phyloP scores from a whole-genome alignment of 2,329 filamentous ascomycete species.

The Periconia sp. region DNA sequence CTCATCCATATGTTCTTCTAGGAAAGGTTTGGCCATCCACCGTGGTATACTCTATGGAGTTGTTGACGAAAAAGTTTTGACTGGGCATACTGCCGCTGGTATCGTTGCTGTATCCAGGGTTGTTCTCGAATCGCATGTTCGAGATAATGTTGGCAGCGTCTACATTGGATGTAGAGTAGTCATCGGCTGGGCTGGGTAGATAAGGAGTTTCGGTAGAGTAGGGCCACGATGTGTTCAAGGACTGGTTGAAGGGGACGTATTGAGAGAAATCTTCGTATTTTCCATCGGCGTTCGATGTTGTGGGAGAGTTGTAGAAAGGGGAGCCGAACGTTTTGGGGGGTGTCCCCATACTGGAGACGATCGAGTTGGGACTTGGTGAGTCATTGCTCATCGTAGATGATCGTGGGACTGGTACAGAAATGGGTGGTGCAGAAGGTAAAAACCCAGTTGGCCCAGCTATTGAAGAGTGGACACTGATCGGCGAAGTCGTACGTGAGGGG shows the following conservation, averaged over 20 bases:
- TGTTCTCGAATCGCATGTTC: conserved; percentile 44
- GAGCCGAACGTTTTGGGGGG: conserved; percentile 25
- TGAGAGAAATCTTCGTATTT: conserved; percentile 27
- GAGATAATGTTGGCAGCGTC: conserved; percentile 50
- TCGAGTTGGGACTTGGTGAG: conserved; percentile 34
- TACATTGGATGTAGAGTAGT: conserved; percentile 40
- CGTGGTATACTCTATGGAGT: conserved; percentile 46
- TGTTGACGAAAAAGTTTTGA: conserved; percentile 48
- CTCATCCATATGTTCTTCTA: conserved; percentile 16
- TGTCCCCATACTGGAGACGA: conserved; percentile 34
- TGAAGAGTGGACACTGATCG: conserved; percentile 8
- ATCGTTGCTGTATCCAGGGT: conserved; percentile 42
- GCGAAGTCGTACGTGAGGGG: conserved; percentile 21
- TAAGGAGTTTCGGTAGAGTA: conserved; percentile 16
- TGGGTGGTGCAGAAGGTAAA: conserved; percentile 20
- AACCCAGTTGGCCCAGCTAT: conserved; percentile 16
- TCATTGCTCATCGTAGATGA: conserved; percentile 26
- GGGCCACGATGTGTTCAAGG: conserved; percentile 21
- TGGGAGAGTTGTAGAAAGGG: conserved; percentile 22
- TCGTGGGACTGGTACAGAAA: conserved; percentile 24
- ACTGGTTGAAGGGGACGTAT: conserved; percentile 26
- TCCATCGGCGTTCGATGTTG: conserved; percentile 22
- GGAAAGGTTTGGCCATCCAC: conserved; percentile 48
- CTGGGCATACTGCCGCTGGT: conserved; percentile 42
- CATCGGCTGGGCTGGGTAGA: conserved; percentile 14